Evolutionary conservation across 2,329 filamentous ascomycete species (phyloP), one percentile per base, ranked within the genome.

Genomic region (Hymenoscyphus infarciens): DNA sequence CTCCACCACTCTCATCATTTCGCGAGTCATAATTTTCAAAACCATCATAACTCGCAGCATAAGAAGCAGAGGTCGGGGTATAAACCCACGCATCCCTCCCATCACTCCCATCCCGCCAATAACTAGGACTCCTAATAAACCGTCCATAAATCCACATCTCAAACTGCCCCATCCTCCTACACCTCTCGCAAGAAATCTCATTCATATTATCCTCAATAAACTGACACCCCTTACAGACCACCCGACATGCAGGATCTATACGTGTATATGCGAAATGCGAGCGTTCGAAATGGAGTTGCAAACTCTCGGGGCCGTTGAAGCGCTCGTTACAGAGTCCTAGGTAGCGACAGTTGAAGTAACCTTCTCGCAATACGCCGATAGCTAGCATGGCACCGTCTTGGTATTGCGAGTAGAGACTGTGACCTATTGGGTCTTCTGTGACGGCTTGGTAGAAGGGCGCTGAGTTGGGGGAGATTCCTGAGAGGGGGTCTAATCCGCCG

Each of bases 131-230:
- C 6, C 57, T 61, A 8, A 73, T 70, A 31, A 64, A 72, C 25
- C 69, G 62, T 7, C 70, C 71, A 53, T 69, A 72, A 11, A 73
- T 65, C 67, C 69, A 71, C 10, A 67, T 22, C 52, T 70, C 64
- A 16, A 72, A 65, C 1, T 22, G 38, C 2, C 59, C 60, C n/a
- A 63, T 15, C 11, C n/a, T 42, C 8, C 29, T 27, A 52, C 68
- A 70, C 15, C 62, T 57, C 13, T 42, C 54, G 55, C 71, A 73
- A 16, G 61, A 39, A 22, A 49, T 61, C 13, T 35, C 42, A 2
- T 42, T 11, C 49, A 58, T 27, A 11, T 56, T 22, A 53, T 67
- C 68, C 25, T 54, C 57, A 11, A 63, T 22, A 25, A 35, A 55
- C 13, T 61, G 39, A 39, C 69, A 70, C 8, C 39, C 25, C 3